These are phyloP conservation scores for Bipolaris gigantea DNA, from an alignment of 2,329 filamentous ascomycete species.

Conservation along the genomic window DNA sequence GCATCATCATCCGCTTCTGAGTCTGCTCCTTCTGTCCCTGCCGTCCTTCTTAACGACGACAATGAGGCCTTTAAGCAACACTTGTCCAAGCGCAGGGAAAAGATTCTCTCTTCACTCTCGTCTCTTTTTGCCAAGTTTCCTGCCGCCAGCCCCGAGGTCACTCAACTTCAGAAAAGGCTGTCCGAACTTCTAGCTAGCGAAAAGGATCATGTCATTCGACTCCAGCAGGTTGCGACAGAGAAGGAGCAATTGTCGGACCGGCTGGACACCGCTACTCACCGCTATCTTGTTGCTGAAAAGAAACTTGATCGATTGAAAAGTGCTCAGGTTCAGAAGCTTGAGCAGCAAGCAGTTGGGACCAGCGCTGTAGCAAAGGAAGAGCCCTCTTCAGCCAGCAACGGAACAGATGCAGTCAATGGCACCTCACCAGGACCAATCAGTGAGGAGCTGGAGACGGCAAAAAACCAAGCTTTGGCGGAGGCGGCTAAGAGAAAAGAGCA, in stretches of 20 bases:
- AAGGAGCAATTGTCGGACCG: constrained; percentile 85
- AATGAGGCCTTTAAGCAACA: constrained; percentile 73
- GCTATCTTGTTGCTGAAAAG: constrained; percentile 95
- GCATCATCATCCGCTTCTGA: constrained; percentile 27
- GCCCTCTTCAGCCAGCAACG: constrained; percentile 53
- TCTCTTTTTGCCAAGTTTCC: constrained; percentile 61
- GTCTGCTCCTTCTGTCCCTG: constrained; percentile 49
- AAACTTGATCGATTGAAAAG: constrained; percentile 89
- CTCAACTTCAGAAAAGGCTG: constrained; percentile 73
- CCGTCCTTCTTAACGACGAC: constrained; percentile 59
- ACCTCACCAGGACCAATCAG: constrained; percentile 59
- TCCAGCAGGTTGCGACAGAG: constrained; percentile 74
- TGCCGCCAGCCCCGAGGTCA: constrained; percentile 65
- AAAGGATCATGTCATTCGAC: constrained; percentile 75
- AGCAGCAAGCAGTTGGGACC: constrained; percentile 69
- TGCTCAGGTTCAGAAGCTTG: constrained; percentile 84
- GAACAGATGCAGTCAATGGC: constrained; percentile 59
- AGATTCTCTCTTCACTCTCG: constrained; percentile 74
- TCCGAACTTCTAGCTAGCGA: constrained; percentile 75
- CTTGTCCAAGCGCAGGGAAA: constrained; percentile 71
- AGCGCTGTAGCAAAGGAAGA: constrained; percentile 34
- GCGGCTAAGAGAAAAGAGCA: constrained; percentile 87
- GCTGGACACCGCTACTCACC: constrained; percentile 81
- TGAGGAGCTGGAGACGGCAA: constrained; percentile 72
- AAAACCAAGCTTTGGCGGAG: constrained; percentile 75